phyloP scores from a whole-genome alignment of 2,329 filamentous ascomycete genomes.

The Blastomyces gilchristii region DNA sequence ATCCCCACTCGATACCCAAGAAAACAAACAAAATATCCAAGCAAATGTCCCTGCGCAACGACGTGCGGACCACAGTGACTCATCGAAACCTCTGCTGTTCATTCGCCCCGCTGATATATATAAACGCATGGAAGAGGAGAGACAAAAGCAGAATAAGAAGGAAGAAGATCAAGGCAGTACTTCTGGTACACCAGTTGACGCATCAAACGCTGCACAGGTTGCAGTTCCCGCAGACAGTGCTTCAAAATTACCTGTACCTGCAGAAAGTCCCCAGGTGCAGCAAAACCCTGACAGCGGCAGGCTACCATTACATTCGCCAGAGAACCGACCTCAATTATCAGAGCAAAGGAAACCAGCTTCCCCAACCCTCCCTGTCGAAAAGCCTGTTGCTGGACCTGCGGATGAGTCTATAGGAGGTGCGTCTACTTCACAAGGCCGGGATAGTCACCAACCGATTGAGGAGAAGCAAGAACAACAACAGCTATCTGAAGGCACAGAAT shows the following conservation, averaged over 20 bases:
- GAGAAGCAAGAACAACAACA: conserved; percentile 13
- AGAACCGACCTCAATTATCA: not conserved
- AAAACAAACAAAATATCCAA: conserved; percentile 15
- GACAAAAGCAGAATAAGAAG: conserved; percentile 44
- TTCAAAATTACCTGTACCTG: not conserved
- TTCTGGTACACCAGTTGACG: not conserved
- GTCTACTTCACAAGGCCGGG: not conserved
- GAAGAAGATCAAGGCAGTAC: conserved; percentile 36
- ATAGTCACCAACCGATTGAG: not conserved
- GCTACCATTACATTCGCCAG: not conserved
- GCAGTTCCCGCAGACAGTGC: not conserved
- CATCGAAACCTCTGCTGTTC: conserved; percentile 50
- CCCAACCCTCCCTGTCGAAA: conserved; percentile 3
- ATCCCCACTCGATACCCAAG: conserved; percentile 2
- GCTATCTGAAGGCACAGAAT: conserved; percentile 20
- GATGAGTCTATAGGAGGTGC: conserved; percentile 22
- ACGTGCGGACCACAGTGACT: conserved; percentile 16
- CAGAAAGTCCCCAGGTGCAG: not conserved
- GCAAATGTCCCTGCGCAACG: conserved; percentile 22
- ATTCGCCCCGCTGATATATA: conserved; percentile 70
- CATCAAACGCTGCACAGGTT: not conserved
- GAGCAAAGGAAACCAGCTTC: not conserved
- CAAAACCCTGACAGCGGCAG: not conserved
- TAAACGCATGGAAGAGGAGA: conserved; percentile 58
- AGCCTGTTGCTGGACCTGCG: conserved; percentile 22